Evolutionary conservation across 2,329 filamentous ascomycete species (phyloP).

Genomic region (Phaeophleospora eucalypticola): DNA sequence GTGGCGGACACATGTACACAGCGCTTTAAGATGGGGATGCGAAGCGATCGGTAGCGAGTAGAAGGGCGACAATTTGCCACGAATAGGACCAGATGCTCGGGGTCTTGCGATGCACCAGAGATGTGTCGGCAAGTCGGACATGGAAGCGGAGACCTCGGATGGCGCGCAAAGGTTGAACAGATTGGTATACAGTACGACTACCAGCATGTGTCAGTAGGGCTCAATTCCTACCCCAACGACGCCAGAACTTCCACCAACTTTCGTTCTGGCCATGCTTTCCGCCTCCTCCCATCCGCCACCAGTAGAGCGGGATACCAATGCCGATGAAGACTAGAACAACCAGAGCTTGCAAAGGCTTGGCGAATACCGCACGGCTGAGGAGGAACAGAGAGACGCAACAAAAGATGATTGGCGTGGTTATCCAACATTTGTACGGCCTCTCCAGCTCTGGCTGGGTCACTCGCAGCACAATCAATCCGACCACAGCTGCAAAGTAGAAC

Average conservation of each 20-base stretch:
- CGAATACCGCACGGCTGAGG: constrained; percentile 81
- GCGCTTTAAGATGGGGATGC: too few species aligned
- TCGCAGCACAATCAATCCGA: constrained; percentile 85
- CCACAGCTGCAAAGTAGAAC: constrained; percentile 93
- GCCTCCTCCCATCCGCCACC: constrained; percentile 66
- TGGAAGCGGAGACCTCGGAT: too few species aligned
- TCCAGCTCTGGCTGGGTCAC: constrained; percentile 84
- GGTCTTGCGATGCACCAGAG: too few species aligned
- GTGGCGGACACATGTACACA: too few species aligned
- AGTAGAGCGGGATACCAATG: constrained; percentile 81
- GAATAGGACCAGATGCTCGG: too few species aligned
- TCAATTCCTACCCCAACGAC: constrained; percentile 38
- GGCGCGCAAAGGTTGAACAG: too few species aligned
- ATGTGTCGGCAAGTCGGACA: too few species aligned
- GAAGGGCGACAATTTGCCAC: too few species aligned
- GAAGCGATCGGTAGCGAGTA: too few species aligned
- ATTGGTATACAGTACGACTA: too few species aligned
- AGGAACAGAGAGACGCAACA: constrained; percentile 96
- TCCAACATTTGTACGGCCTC: constrained; percentile 92
- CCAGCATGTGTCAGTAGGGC: too few species aligned
- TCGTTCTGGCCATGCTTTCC: constrained; percentile 24
- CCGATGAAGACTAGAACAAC: constrained; percentile 81
- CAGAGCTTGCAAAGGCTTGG: constrained; percentile 83
- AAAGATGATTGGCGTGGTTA: constrained; percentile 93
- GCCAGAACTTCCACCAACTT: constrained; percentile 42